Evolutionary conservation across 1,139 yeast genomes (phyloP).

Genomic region (Zygosaccharomyces pseudobailii): DNA sequence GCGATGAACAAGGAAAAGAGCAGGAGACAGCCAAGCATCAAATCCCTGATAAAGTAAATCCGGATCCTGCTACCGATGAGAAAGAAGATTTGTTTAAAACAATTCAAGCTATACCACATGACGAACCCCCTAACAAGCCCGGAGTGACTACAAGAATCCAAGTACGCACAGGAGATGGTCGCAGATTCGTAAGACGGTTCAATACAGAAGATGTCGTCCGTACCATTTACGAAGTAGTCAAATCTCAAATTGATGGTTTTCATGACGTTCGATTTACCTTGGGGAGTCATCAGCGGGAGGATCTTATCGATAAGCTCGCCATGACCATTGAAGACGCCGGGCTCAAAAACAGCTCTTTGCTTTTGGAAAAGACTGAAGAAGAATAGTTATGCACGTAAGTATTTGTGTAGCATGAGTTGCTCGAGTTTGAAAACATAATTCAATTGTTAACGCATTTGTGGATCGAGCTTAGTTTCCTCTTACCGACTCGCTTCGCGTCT

Average conservation of each 20-base stretch:
- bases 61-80: constrained; percentile 15
- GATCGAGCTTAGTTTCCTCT: background rate
- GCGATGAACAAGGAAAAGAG: constrained; percentile 8
- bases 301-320: constrained; percentile 56
- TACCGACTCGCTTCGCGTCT: background rate
- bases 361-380: constrained; percentile 48
- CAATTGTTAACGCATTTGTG: background rate
- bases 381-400: background rate
- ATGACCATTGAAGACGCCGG: constrained; percentile 69
- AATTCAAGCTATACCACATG: constrained; percentile 44
- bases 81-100: constrained; percentile 31
- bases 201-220: constrained; percentile 50
- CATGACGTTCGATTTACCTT: constrained; percentile 52
- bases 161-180: constrained; percentile 81
- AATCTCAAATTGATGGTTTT: constrained; percentile 45
- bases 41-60: constrained; percentile 20
- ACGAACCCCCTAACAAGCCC: constrained; percentile 56
- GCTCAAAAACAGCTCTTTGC: constrained; percentile 72
- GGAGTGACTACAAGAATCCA: constrained; percentile 72
- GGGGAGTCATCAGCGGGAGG: constrained; percentile 58
- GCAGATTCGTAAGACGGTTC: constrained; percentile 74
- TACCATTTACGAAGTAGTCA: constrained; percentile 55
- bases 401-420: background rate
- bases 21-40: constrained; percentile 1
- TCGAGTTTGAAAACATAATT: background rate